Percentiles rank a stretch among this genome's conserved stretches.
Evolutionary conservation across 441 rosid genomes (phyloP).

Genomic region (Oxalis stricta): DNA sequence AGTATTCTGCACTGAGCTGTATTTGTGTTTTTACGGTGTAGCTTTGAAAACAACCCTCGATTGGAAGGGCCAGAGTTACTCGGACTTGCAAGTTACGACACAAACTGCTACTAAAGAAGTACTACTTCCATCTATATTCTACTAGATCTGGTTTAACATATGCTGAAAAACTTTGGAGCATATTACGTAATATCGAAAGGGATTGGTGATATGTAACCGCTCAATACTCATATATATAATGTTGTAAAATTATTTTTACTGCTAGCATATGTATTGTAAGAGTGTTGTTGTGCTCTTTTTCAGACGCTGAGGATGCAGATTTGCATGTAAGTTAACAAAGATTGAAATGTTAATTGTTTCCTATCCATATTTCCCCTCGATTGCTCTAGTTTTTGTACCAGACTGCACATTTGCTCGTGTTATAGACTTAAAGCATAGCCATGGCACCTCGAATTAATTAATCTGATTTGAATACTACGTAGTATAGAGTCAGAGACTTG

Average conservation of each 20-base stretch:
- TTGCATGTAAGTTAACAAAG: too few relatives aligned
- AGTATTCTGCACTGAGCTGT: too few relatives aligned
- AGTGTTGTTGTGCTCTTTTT: slow-evolving; percentile 5
- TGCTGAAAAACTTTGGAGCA: slow-evolving; percentile 4
- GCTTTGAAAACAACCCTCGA: slow-evolving; percentile 85
- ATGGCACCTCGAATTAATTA: too few relatives aligned
- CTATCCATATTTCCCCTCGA: too few relatives aligned
- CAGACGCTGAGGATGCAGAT: slow-evolving; percentile 8
- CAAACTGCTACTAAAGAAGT: slow-evolving; percentile 54
- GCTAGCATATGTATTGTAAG: slow-evolving; percentile 18
- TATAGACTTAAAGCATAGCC: too few relatives aligned
- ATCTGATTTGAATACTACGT: too few relatives aligned
- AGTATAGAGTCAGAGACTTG: too few relatives aligned
- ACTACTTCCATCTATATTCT: background rate
- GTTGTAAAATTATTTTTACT: slow-evolving; percentile 21
- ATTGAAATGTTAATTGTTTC: too few relatives aligned
- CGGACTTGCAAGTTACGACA: slow-evolving; percentile 87
- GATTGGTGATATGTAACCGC: slow-evolving; percentile 10
- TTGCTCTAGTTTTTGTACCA: too few relatives aligned
- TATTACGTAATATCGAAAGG: slow-evolving; percentile 14
- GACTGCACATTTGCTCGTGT: too few relatives aligned
- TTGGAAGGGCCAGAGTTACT: slow-evolving; percentile 88
- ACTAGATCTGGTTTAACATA: slow-evolving; percentile 2
- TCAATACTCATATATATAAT: slow-evolving; percentile 14
- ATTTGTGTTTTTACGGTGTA: slow-evolving; percentile 21